Evolutionary conservation across 2,329 filamentous ascomycete species (phyloP).

Genomic region (Neurospora crassa): DNA sequence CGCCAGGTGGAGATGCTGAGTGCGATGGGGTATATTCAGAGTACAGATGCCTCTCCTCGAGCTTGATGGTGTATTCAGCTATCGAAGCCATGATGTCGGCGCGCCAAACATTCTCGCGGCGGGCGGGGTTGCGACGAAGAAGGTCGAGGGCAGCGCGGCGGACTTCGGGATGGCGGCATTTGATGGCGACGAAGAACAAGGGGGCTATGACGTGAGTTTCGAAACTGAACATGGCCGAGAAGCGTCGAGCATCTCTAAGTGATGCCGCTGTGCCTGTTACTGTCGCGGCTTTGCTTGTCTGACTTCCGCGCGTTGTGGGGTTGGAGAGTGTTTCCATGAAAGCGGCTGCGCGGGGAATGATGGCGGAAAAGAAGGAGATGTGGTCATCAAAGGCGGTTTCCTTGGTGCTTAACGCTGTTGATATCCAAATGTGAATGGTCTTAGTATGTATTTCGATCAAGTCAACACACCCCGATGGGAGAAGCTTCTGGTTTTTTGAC

Average conservation of each 20-base stretch:
- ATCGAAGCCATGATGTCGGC: slow-evolving; percentile 23
- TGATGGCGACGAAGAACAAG: slow-evolving; percentile 30
- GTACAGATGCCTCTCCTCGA: slow-evolving; percentile 19
- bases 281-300: not conserved
- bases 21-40: slow-evolving; percentile 1
- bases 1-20: not conserved
- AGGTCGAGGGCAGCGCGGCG: slow-evolving; percentile 29
- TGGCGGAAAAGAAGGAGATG: slow-evolving; percentile 25
- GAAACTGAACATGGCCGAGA: slow-evolving; percentile 27
- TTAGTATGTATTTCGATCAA: slow-evolving; percentile 30
- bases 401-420: slow-evolving; percentile 20
- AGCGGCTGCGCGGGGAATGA: slow-evolving; percentile 26
- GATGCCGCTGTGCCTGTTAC: slow-evolving; percentile 5
- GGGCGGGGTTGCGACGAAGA: slow-evolving; percentile 20
- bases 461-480: slow-evolving; percentile 14
- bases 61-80: slow-evolving; percentile 25
- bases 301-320: slow-evolving; percentile 3
- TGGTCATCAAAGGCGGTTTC: slow-evolving; percentile 28
- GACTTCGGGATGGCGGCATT: slow-evolving; percentile 32
- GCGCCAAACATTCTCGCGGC: slow-evolving; percentile 32
- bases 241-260: slow-evolving; percentile 7
- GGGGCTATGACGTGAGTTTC: slow-evolving; percentile 33
- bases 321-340: slow-evolving; percentile 16
- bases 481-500: slow-evolving; percentile 14
- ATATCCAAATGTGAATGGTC: slow-evolving; percentile 25